phyloP scores from a whole-genome alignment of 306 rosid genomes.

The Glycine soja region DNA sequence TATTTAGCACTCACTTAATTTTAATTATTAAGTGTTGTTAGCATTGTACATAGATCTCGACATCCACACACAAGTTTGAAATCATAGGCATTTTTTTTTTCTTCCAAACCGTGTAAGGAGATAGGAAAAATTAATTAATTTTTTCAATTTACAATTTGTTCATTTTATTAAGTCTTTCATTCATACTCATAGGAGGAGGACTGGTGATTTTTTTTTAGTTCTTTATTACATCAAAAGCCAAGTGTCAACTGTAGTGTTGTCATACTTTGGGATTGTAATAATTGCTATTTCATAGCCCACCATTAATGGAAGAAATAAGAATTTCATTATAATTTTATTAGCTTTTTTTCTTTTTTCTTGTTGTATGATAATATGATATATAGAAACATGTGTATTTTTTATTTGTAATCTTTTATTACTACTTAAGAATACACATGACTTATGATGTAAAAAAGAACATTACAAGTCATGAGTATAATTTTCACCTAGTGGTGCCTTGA shows the following conservation, averaged over 20 bases:
- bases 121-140: neutral
- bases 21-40: neutral
- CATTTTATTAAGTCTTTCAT: conserved; percentile 31
- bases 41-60: conserved; percentile 3
- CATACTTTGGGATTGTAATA: neutral
- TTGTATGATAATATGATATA: too few relatives aligned
- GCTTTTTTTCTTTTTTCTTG: too few relatives aligned
- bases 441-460: too few relatives aligned
- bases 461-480: neutral
- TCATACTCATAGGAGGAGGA: neutral
- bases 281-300: neutral
- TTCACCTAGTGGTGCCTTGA: neutral
- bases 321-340: too few relatives aligned
- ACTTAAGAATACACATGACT: too few relatives aligned
- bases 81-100: neutral
- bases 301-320: neutral
- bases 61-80: neutral
- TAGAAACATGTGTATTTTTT: too few relatives aligned
- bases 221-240: neutral
- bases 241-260: conserved; percentile 4
- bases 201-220: conserved; percentile 2
- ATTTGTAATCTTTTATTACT: too few relatives aligned
- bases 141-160: conserved; percentile 24
- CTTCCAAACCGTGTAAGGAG: neutral
- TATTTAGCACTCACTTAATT: too few relatives aligned